Base-by-base conservation (phyloP, 2,329 filamentous ascomycete species). In the Pestalotiopsis sp. region DNA sequence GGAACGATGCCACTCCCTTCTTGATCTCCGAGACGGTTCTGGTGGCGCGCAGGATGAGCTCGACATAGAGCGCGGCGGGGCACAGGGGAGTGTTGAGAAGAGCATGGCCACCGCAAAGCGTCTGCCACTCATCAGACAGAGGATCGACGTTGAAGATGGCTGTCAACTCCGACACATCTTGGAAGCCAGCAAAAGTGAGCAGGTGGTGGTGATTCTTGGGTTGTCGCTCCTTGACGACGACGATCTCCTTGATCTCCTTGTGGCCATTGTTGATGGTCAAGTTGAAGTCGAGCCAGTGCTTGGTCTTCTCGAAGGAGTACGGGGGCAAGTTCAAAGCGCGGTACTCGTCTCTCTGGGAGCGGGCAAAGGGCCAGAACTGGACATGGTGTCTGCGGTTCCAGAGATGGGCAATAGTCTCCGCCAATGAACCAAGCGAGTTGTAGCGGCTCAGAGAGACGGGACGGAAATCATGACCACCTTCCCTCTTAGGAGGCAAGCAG, bases 241-340 rank as follows among this genome's bases (percentile, higher is more conserved):
- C 41, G 3, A 20, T 20, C 12, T 59, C 57, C 25, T 59, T 36
- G 57, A 59, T 27, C 14, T 27, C 23, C 17, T 41, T 25, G 64
- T 57, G 27, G 27, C 52, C 20, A 6, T 41, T 39, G 64, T 70
- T 11, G 76, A 74, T 45, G 39, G 71, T 62, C 56, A 45, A 20
- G 63, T 73, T 79, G 7, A 79, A 64, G 1, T 79, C 72, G 14
- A 82, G 66, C 81, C 81, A 83, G 64, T 83, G 81, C 0, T 70
- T 66, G 0, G 72, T 52, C 77, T 78, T 39, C 80, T 77, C 73
- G 56, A 78, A 80, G 31, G 77, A 76, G 41, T 79, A 79, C 1
- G 72, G 72, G 7, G 78, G 77, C 23, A 79, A 64, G 11, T 68
- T 58, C 31, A 70, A 27, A n/a, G 66, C 66, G 49, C 20, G 57